Evolutionary conservation across 2,329 filamentous ascomycete species (phyloP).

Genomic region (Fusarium albosuccineum): DNA sequence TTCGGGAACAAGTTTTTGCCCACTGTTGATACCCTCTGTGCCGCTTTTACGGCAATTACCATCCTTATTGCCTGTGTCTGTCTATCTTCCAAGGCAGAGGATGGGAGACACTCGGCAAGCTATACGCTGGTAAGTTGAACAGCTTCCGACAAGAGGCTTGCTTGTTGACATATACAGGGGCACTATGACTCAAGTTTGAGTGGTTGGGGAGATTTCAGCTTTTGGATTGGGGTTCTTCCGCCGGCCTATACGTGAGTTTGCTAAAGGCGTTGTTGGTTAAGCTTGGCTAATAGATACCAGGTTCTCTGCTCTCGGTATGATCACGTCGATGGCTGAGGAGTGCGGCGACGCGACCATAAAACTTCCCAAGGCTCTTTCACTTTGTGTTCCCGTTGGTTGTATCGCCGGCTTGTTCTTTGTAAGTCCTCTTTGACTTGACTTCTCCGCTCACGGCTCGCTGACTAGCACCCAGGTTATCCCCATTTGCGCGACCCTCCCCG

Average conservation of each 20-base stretch:
- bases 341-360: slow-evolving; percentile 70
- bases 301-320: slow-evolving; percentile 64
- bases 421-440: slow-evolving; percentile 59
- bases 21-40: slow-evolving; percentile 79
- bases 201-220: slow-evolving; percentile 77
- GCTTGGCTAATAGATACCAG: slow-evolving; percentile 4
- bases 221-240: slow-evolving; percentile 65
- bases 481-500: slow-evolving; percentile 74
- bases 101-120: slow-evolving; percentile 68
- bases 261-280: rapidly evolving
- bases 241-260: slow-evolving; percentile 51
- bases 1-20: slow-evolving; percentile 71
- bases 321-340: slow-evolving; percentile 69
- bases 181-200: slow-evolving; percentile 72
- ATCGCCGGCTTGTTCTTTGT: slow-evolving; percentile 73
- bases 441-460: slow-evolving; percentile 57
- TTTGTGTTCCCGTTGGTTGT: slow-evolving; percentile 73
- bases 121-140: slow-evolving; percentile 38
- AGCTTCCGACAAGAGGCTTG: rapidly evolving
- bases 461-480: slow-evolving; percentile 33
- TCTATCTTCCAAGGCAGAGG: slow-evolving; percentile 72
- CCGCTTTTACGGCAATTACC: slow-evolving; percentile 74
- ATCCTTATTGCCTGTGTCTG: slow-evolving; percentile 70
- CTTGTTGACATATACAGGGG: slow-evolving; percentile 59
- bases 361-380: slow-evolving; percentile 75